Evolutionary conservation across 1,284 basidiomycete species (phyloP).

Genomic region (Austroboletus novae-zelandiae): DNA sequence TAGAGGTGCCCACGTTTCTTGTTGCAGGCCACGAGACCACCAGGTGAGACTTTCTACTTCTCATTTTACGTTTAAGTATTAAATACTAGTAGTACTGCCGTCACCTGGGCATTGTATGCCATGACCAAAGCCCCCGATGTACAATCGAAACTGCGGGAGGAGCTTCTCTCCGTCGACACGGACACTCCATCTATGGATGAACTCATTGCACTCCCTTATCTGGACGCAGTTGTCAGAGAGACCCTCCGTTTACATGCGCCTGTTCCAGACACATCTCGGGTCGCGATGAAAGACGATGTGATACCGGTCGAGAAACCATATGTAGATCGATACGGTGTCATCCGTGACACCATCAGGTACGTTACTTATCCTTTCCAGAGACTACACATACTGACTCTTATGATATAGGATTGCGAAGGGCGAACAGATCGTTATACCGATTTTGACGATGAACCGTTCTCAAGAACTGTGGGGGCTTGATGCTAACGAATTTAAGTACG

Average conservation of each 20-base stretch:
- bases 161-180: constrained; percentile 49
- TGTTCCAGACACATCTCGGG: constrained; percentile 53
- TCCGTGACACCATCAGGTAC: constrained; percentile 27
- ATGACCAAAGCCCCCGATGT: constrained; percentile 53
- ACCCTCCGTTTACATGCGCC: constrained; percentile 63
- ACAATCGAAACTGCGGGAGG: constrained; percentile 68
- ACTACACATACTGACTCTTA: not conserved
- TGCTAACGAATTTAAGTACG: constrained; percentile 32
- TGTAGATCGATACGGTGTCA: constrained; percentile 39
- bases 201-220: constrained; percentile 54
- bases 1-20: constrained; percentile 40
- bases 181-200: constrained; percentile 60
- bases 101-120: constrained; percentile 63
- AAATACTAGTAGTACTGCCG: constrained; percentile 39
- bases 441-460: constrained; percentile 38
- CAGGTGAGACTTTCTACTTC: constrained; percentile 35
- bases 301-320: constrained; percentile 55
- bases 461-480: constrained; percentile 47
- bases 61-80: not conserved
- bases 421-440: constrained; percentile 37
- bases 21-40: constrained; percentile 80
- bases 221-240: constrained; percentile 67
- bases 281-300: constrained; percentile 51
- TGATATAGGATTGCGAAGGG: constrained; percentile 36
- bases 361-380: not conserved